phyloP scores from a whole-genome alignment of 129 eudicot genomes.

The Centaurea solstitialis region DNA sequence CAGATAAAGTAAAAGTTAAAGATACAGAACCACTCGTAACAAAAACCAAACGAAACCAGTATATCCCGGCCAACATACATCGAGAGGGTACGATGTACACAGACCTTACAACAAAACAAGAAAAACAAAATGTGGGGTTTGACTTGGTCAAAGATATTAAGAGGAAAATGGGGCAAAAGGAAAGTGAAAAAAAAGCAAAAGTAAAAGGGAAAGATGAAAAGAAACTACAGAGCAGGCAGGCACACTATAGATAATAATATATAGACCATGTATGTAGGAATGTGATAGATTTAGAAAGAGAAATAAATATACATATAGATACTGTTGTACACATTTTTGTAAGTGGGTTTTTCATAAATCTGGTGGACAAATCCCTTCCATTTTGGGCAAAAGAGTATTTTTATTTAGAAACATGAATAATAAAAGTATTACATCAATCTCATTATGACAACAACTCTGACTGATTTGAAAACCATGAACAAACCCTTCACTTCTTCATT shows the following conservation, averaged over 20 bases:
- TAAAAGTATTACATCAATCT: constrained; percentile 16
- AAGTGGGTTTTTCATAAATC: constrained; percentile 14
- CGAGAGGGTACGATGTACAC: too few relatives aligned
- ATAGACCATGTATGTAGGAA: not conserved
- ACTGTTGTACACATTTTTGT: constrained; percentile 17
- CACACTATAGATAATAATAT: constrained; percentile 8
- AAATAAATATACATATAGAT: constrained; percentile 8
- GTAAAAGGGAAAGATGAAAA: constrained; percentile 49
- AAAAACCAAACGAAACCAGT: not conserved
- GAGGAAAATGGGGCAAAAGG: constrained; percentile 27
- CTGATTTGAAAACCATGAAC: constrained; percentile 26
- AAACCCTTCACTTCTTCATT: constrained; percentile 8
- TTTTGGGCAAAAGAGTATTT: constrained; percentile 24
- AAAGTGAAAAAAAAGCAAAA: constrained; percentile 46
- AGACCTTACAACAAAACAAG: not conserved
- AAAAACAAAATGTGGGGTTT: not conserved
- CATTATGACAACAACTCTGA: constrained; percentile 20
- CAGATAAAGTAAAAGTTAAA: constrained; percentile 24
- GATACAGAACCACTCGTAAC: not conserved
- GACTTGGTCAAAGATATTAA: constrained; percentile 68
- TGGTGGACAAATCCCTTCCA: constrained; percentile 32
- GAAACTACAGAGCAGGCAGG: constrained; percentile 22
- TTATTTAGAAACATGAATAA: not conserved
- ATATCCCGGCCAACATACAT: too few relatives aligned
- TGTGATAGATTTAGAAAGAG: constrained; percentile 25